A percentile compares a stretch with the other conserved stretches of the same genome.
These are phyloP conservation scores for Alloascoidea africana DNA, from an alignment of 805 yeast species.

Conservation along the genomic window DNA sequence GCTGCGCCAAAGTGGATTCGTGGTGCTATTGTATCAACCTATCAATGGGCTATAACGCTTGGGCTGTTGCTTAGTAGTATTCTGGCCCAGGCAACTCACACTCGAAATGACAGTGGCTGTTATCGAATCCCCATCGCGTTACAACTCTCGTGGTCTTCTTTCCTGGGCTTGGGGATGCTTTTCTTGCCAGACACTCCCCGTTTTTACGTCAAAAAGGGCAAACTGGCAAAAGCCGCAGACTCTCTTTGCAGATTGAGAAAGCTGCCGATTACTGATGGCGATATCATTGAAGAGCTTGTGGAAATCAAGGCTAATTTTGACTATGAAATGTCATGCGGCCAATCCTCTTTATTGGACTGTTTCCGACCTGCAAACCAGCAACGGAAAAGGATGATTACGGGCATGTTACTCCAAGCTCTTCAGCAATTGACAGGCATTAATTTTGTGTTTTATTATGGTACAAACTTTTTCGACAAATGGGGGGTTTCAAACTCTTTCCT, in stretches of 20 bases:
- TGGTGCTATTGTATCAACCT: constrained; percentile 66
- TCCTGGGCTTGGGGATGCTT: constrained; percentile 45
- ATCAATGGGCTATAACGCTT: constrained; percentile 61
- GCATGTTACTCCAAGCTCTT: constrained; percentile 49
- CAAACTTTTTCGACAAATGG: constrained; percentile 30
- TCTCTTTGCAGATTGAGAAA: constrained; percentile 45
- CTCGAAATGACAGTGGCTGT: constrained; percentile 33
- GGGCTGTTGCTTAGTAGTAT: constrained; percentile 61
- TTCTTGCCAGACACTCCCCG: constrained; percentile 70
- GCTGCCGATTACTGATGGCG: constrained; percentile 38
- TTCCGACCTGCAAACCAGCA: constrained; percentile 28
- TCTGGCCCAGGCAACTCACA: constrained; percentile 53
- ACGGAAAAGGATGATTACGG: constrained; percentile 44
- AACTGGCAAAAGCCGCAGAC: constrained; percentile 38
- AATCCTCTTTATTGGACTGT: constrained; percentile 31
- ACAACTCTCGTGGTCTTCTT: constrained; percentile 58
- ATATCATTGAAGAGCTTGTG: constrained; percentile 26
- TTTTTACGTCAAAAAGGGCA: constrained; percentile 41
- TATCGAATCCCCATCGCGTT: constrained; percentile 71
- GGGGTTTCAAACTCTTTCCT: constrained; percentile 25
- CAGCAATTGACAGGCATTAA: constrained; percentile 55
- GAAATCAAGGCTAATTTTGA: constrained; percentile 31
- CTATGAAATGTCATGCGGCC: constrained; percentile 47
- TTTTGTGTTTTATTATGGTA: constrained; percentile 53
- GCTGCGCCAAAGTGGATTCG: constrained; percentile 66